Evolutionary conservation across 345 rosid species (phyloP).

Genomic region (Hibiscus mutabilis): DNA sequence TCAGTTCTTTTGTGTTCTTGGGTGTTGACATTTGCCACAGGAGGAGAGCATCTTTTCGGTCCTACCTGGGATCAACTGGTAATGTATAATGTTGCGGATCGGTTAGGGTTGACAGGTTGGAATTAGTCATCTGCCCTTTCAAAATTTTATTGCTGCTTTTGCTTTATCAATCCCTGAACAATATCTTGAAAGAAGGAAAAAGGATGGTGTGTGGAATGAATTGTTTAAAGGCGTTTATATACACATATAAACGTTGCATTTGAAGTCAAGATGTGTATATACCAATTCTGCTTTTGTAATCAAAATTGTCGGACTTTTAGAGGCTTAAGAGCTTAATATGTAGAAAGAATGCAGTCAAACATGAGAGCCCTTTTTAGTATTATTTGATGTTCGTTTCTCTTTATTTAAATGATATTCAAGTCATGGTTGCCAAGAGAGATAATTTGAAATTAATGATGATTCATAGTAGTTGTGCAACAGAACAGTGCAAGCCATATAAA

Average conservation of each 20-base stretch:
- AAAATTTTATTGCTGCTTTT: background rate
- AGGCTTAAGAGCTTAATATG: background rate
- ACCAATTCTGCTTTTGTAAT: background rate
- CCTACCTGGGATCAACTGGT: conserved; percentile 77
- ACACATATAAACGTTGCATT: background rate
- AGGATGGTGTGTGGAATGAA: background rate
- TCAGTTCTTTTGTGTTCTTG: conserved; percentile 56
- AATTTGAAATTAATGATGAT: too few species aligned
- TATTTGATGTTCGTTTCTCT: too few species aligned
- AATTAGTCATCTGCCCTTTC: conserved; percentile 15
- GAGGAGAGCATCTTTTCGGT: conserved; percentile 79
- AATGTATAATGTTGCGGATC: conserved; percentile 87
- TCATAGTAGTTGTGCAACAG: too few species aligned
- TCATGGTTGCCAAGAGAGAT: too few species aligned
- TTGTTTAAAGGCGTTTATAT: background rate
- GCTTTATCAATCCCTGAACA: background rate
- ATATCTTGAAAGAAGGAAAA: background rate
- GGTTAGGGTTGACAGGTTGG: conserved; percentile 81
- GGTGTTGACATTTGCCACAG: conserved; percentile 87
- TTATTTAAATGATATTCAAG: too few species aligned
- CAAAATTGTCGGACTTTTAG: background rate
- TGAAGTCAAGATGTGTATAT: background rate
- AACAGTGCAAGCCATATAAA: too few species aligned
- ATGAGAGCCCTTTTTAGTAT: background rate
- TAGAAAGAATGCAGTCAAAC: background rate